Percentiles rank a stretch among this genome's conserved stretches.
Conservation (phyloP, 2,329 filamentous ascomycete genomes). For the Whalleya microplaca region DNA sequence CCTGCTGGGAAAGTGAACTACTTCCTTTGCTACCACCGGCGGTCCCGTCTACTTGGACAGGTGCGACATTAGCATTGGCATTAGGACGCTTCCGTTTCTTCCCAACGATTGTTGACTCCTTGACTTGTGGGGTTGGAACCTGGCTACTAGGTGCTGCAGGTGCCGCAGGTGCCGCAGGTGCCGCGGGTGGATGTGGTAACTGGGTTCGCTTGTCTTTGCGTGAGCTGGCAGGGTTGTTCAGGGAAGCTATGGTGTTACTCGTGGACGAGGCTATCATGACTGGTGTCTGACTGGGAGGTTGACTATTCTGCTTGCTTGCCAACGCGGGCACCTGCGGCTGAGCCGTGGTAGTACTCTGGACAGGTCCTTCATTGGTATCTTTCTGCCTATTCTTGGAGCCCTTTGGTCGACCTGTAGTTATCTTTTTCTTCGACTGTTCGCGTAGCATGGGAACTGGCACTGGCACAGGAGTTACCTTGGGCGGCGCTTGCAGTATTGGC, state of each 20-base stretch:
- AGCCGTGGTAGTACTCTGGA: slow-evolving; percentile 10
- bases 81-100: slow-evolving; percentile 39
- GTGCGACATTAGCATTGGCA: slow-evolving; percentile 17
- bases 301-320: slow-evolving; percentile 8
- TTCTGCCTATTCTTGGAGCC: slow-evolving; percentile 43
- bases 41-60: slow-evolving; percentile 21
- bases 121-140: slow-evolving; percentile 28
- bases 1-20: slow-evolving; percentile 21
- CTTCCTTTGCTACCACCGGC: slow-evolving; percentile 8
- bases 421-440: slow-evolving; percentile 35
- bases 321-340: slow-evolving; percentile 19
- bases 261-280: slow-evolving; percentile 14
- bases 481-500: slow-evolving; percentile 27
- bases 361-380: slow-evolving; percentile 16
- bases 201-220: slow-evolving; percentile 28
- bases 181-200: slow-evolving; percentile 10
- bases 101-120: slow-evolving; percentile 37
- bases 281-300: slow-evolving; percentile 16
- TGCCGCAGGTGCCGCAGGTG: too few species aligned
- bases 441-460: slow-evolving; percentile 34
- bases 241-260: slow-evolving; percentile 15
- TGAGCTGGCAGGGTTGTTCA: slow-evolving; percentile 18
- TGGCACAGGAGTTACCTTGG: slow-evolving; percentile 36
- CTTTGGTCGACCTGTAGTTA: slow-evolving; percentile 41
- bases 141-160: slow-evolving; percentile 13